A percentile compares a stretch with the other conserved stretches of the same genome.
Conservation (phyloP, 495 filamentous ascomycete genomes). For the Lepidopterella palustris region DNA sequence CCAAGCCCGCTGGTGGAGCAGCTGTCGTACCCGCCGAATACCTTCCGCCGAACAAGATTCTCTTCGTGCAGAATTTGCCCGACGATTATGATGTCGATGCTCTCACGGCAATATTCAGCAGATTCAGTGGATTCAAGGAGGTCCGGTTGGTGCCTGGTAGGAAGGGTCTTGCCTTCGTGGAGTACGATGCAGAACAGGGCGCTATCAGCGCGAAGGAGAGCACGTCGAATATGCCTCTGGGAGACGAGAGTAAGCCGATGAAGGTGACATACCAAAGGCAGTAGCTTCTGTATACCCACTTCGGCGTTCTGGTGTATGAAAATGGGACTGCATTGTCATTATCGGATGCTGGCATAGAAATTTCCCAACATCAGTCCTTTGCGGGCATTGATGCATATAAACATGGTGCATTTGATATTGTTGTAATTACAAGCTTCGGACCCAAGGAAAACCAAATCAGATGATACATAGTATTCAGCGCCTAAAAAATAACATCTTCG, state of each 20-base stretch:
- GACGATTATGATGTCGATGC: slow-evolving; percentile 76
- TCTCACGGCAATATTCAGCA: slow-evolving; percentile 73
- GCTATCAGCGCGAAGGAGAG: slow-evolving; percentile 95
- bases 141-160: slow-evolving; percentile 82
- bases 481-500: slow-evolving; percentile 89
- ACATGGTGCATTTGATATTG: slow-evolving; percentile 1
- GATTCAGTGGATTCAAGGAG: slow-evolving; percentile 92
- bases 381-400: no score
- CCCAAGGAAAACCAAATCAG: not conserved
- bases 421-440: not conserved
- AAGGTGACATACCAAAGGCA: slow-evolving; percentile 79
- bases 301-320: slow-evolving; percentile 1
- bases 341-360: not conserved
- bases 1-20: slow-evolving; percentile 65
- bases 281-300: slow-evolving; percentile 2
- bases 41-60: slow-evolving; percentile 90
- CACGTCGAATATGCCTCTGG: slow-evolving; percentile 81
- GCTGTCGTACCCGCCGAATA: slow-evolving; percentile 94
- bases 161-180: slow-evolving; percentile 89
- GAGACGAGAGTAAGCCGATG: slow-evolving; percentile 57
- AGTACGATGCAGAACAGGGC: slow-evolving; percentile 84
- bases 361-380: no score
- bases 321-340: not conserved
- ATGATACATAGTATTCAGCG: not conserved
- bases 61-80: slow-evolving; percentile 92